phyloP scores from a whole-genome alignment of 2,329 filamentous ascomycete genomes.

The Arthrobotrys sphaeroides region DNA sequence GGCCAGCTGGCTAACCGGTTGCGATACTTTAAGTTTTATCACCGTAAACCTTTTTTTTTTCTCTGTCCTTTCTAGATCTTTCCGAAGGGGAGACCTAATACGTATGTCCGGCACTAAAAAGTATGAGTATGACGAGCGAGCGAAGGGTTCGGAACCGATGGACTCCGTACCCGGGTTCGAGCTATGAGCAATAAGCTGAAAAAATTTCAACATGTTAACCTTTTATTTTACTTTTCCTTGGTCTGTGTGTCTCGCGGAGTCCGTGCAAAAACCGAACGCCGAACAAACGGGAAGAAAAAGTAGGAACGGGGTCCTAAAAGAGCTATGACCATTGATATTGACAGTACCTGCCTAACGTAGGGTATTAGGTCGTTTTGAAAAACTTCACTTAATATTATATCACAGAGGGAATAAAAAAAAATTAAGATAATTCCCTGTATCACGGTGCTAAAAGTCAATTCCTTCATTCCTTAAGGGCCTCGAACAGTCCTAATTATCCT shows the following conservation, averaged over 20 bases:
- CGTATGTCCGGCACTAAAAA: not conserved
- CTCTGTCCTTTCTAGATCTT: slow-evolving; percentile 7
- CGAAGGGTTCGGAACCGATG: slow-evolving; percentile 1
- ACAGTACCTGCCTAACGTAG: slow-evolving; percentile 44
- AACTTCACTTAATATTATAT: not conserved
- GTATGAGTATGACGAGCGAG: slow-evolving; percentile 2
- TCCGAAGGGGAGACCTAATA: not conserved
- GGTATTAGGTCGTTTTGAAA: slow-evolving; percentile 16
- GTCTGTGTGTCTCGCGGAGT: slow-evolving; percentile 39
- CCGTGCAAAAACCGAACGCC: slow-evolving; percentile 33
- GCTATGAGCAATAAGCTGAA: slow-evolving; percentile 9
- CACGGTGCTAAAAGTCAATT: slow-evolving; percentile 24
- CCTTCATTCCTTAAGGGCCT: not conserved
- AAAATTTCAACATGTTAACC: slow-evolving; percentile 5
- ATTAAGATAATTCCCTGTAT: slow-evolving; percentile 8
- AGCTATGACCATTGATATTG: slow-evolving; percentile 32
- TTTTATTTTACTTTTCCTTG: not conserved
- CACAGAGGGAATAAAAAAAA: not conserved
- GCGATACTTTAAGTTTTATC: slow-evolving; percentile 20
- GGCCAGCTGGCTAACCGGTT: not conserved
- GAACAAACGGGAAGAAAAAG: not conserved
- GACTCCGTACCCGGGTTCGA: slow-evolving; percentile 1
- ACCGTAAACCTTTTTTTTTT: not conserved
- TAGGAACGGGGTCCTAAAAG: slow-evolving; percentile 4
- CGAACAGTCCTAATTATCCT: slow-evolving; percentile 27